A percentile compares a stretch with the other conserved stretches of the same genome.
Evolutionary conservation across 2,329 filamentous ascomycete species (phyloP).

Genomic region (Penicillium occitanis): DNA sequence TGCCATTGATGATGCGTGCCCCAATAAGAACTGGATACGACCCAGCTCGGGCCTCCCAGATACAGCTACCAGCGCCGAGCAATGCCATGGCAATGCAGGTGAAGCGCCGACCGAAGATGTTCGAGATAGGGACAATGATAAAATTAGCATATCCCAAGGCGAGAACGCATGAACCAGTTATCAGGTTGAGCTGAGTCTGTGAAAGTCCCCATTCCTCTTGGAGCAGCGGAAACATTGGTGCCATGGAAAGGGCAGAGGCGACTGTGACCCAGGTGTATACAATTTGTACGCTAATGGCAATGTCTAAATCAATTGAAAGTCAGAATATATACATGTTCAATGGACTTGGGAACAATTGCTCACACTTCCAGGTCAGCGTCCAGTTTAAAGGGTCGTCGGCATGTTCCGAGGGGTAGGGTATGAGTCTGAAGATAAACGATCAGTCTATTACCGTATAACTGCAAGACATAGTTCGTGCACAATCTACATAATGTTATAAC

Average conservation of each 20-base stretch:
- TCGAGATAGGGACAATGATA: not conserved
- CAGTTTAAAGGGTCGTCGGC: not conserved
- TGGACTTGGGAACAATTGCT: not conserved
- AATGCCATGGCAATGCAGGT: not conserved
- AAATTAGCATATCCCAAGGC: not conserved
- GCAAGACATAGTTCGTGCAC: not conserved
- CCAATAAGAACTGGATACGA: not conserved
- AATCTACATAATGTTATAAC: not conserved
- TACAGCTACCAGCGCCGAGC: not conserved
- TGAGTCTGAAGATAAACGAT: not conserved
- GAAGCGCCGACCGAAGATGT: not conserved
- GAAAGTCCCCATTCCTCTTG: slow-evolving; percentile 43
- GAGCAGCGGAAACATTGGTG: slow-evolving; percentile 46
- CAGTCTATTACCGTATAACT: not conserved
- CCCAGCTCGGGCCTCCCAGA: not conserved
- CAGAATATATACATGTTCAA: not conserved
- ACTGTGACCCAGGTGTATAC: slow-evolving; percentile 43
- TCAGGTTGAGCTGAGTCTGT: slow-evolving; percentile 33
- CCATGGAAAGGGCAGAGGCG: slow-evolving; percentile 45
- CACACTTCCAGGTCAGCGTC: not conserved
- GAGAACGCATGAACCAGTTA: not conserved
- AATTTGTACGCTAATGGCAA: slow-evolving; percentile 22
- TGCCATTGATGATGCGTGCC: not conserved
- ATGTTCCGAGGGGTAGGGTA: not conserved
- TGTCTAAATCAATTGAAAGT: not conserved